phyloP scores from a whole-genome alignment of 768 basidiomycete genomes.

The Phanerochaete carnosa region DNA sequence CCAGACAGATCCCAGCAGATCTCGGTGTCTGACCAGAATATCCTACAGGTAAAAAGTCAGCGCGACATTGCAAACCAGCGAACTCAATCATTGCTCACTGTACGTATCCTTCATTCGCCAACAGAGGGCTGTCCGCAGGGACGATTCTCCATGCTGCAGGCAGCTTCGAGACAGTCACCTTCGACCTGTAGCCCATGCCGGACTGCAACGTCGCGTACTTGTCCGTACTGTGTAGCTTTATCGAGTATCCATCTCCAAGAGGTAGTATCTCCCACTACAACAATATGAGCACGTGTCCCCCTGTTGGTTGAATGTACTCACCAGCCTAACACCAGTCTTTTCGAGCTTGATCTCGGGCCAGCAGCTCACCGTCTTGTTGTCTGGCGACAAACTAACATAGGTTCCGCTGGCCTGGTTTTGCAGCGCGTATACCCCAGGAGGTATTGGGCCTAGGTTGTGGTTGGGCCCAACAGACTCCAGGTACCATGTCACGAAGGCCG shows the following conservation, averaged over 20 bases:
- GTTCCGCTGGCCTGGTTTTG: conserved; percentile 4
- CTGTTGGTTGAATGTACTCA: neutral
- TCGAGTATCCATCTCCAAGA: conserved; percentile 1
- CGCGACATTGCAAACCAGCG: neutral
- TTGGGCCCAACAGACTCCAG: neutral
- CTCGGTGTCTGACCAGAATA: conserved; percentile 4
- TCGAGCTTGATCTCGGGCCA: neutral
- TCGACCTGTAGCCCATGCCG: neutral
- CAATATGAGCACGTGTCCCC: neutral
- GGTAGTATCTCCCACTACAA: conserved; percentile 7
- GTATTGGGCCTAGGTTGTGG: neutral
- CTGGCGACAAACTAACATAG: neutral
- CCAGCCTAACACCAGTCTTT: neutral
- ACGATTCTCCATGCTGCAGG: conserved; percentile 9
- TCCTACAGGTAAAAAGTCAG: neutral
- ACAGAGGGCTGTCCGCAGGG: neutral
- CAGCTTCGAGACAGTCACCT: neutral
- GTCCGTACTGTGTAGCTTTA: conserved; percentile 3
- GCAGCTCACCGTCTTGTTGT: conserved; percentile 4
- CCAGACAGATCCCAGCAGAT: conserved; percentile 4
- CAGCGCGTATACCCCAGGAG: conserved; percentile 4
- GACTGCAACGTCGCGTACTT: conserved; percentile 6
- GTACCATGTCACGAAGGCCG: neutral
- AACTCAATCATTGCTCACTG: conserved; percentile 3
- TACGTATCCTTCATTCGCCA: neutral